Evolutionary conservation across 148 eudicot species (phyloP).

Genomic region (Amaranthus hypochondriacus): DNA sequence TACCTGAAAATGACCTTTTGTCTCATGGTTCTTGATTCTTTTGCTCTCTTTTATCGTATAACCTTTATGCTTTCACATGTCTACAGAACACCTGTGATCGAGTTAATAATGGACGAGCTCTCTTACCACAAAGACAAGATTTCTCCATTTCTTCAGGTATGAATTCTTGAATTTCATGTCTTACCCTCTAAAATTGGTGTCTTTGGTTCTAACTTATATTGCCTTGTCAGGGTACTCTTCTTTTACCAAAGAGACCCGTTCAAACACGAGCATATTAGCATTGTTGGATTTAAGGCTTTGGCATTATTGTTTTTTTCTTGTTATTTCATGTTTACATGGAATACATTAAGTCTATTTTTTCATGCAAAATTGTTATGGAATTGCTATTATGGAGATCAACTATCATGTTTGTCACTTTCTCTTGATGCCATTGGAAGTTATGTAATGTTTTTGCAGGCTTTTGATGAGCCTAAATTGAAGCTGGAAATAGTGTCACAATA

Average conservation of each 20-base stretch:
- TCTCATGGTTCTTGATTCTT: not conserved
- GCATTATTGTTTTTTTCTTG: not conserved
- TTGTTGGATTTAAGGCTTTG: not conserved
- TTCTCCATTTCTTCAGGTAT: conserved; percentile 70
- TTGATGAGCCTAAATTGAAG: conserved; percentile 67
- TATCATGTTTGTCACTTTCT: not conserved
- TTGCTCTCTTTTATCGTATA: not conserved
- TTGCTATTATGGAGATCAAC: not conserved
- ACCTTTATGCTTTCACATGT: conserved; percentile 15
- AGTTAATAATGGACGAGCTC: conserved; percentile 76
- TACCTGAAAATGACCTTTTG: not conserved
- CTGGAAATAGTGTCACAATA: conserved; percentile 65
- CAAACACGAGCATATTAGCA: not conserved
- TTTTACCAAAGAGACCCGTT: no score
- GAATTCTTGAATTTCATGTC: conserved; percentile 1
- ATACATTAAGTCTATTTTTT: not conserved
- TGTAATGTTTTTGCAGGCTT: conserved; percentile 46
- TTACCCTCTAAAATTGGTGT: not conserved
- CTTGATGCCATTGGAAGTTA: conserved; percentile 5
- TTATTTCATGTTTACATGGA: not conserved
- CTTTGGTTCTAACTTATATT: no score
- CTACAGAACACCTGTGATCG: conserved; percentile 63
- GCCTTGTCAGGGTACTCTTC: no score
- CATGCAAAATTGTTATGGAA: not conserved
- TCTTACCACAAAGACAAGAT: conserved; percentile 52